These are phyloP conservation scores for Penicillium italicum DNA, from an alignment of 2,329 filamentous ascomycete genomes.

Conservation along the genomic window DNA sequence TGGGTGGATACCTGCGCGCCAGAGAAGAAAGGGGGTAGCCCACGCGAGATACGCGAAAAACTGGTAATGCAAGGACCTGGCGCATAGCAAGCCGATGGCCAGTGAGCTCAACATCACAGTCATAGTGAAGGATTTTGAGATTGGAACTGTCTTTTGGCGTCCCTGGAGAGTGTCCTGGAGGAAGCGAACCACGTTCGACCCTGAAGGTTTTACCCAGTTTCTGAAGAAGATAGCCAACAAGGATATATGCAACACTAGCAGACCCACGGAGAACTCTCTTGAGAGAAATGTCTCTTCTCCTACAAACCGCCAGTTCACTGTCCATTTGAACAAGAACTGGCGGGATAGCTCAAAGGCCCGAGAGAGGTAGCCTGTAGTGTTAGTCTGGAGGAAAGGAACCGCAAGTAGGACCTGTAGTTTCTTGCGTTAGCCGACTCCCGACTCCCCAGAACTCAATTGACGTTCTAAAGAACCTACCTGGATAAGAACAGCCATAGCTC, in stretches of 20 bases:
- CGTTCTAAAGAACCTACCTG: constrained; percentile 56
- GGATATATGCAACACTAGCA: constrained; percentile 63
- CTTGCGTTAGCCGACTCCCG: not conserved
- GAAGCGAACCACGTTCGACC: constrained; percentile 57
- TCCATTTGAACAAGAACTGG: constrained; percentile 95
- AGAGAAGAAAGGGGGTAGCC: constrained; percentile 82
- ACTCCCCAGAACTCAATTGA: not conserved
- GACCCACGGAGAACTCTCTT: constrained; percentile 61
- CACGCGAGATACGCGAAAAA: constrained; percentile 91
- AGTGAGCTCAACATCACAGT: constrained; percentile 74
- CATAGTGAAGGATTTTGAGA: constrained; percentile 71
- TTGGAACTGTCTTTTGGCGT: constrained; percentile 52
- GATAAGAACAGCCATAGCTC: constrained; percentile 68
- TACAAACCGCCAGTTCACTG: constrained; percentile 97
- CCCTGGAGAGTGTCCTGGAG: constrained; percentile 51
- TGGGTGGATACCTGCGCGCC: constrained; percentile 69
- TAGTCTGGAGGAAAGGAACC: constrained; percentile 63
- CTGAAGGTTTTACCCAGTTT: constrained; percentile 69
- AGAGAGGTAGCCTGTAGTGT: constrained; percentile 68
- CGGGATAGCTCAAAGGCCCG: constrained; percentile 88
- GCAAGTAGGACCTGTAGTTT: constrained; percentile 49
- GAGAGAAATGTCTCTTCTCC: constrained; percentile 76
- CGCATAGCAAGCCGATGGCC: constrained; percentile 76
- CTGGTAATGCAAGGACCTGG: constrained; percentile 87
- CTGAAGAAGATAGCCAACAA: constrained; percentile 65